Evolutionary conservation across 2,329 filamentous ascomycete genomes (phyloP).

Genomic region (Fusarium sp.): DNA sequence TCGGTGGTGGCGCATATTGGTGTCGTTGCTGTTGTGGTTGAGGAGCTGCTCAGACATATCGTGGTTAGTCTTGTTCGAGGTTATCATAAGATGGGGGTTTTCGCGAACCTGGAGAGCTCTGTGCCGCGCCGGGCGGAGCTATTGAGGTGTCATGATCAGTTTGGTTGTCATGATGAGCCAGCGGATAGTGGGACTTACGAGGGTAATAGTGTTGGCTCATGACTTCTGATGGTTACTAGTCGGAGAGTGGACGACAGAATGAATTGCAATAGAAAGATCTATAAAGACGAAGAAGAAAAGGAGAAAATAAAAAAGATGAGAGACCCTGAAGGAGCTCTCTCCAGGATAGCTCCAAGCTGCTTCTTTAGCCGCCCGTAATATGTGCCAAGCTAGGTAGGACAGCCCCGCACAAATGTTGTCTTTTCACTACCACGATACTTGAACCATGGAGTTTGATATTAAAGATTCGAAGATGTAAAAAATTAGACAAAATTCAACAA

Average conservation of each 20-base stretch:
- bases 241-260: background rate
- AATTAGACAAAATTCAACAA: background rate
- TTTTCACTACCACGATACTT: slow-evolving; percentile 15
- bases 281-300: slow-evolving; percentile 6
- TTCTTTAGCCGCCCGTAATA: slow-evolving; percentile 37
- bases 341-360: slow-evolving; percentile 16
- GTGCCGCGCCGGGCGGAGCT: slow-evolving; percentile 56
- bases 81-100: background rate
- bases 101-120: slow-evolving; percentile 46
- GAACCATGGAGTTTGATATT: slow-evolving; percentile 7
- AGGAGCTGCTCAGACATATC: slow-evolving; percentile 32
- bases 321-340: slow-evolving; percentile 15
- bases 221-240: slow-evolving; percentile 7
- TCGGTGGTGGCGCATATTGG: slow-evolving; percentile 60
- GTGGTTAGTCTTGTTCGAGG: slow-evolving; percentile 21
- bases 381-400: slow-evolving; percentile 33
- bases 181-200: slow-evolving; percentile 51
- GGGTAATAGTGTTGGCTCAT: slow-evolving; percentile 61
- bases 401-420: slow-evolving; percentile 34
- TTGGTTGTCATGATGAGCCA: slow-evolving; percentile 28
- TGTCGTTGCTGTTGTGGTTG: slow-evolving; percentile 48
- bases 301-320: slow-evolving; percentile 5
- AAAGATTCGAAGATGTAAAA: background rate
- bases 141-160: slow-evolving; percentile 40
- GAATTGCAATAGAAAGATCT: background rate